Evolutionary conservation across 2,329 filamentous ascomycete species (phyloP).

Genomic region (Davidsoniella eucalypti): DNA sequence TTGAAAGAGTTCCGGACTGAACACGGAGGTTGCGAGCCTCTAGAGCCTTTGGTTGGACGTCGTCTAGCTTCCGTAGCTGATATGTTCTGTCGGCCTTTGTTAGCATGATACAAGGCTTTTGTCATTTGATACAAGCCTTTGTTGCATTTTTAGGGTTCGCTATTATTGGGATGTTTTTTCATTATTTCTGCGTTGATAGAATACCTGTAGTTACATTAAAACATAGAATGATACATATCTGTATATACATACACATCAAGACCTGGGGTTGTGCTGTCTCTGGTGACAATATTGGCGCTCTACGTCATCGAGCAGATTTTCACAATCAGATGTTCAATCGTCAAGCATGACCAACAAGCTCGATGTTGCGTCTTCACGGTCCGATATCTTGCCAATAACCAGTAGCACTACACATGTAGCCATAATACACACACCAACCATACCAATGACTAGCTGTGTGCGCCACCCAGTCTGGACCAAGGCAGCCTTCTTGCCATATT

Average conservation of each 20-base stretch:
- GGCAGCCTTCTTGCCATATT: slow-evolving; percentile 62
- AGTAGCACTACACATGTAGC: slow-evolving; percentile 49
- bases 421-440: slow-evolving; percentile 46
- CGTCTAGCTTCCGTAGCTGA: slow-evolving; percentile 32
- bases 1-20: slow-evolving; percentile 40
- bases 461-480: slow-evolving; percentile 90
- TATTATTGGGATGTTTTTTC: too few relatives aligned
- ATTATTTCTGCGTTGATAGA: too few relatives aligned
- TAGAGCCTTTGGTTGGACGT: slow-evolving; percentile 16
- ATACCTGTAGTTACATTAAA: too few relatives aligned
- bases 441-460: slow-evolving; percentile 56
- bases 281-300: too few relatives aligned
- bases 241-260: too few relatives aligned
- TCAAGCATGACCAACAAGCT: slow-evolving; percentile 9
- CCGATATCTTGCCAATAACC: slow-evolving; percentile 26
- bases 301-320: too few relatives aligned
- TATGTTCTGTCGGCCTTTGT: slow-evolving; percentile 41
- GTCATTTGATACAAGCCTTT: too few relatives aligned
- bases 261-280: too few relatives aligned
- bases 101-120: too few relatives aligned
- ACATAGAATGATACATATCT: too few relatives aligned
- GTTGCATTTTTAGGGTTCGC: too few relatives aligned
- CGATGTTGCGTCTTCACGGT: neutral
- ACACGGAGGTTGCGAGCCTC: slow-evolving; percentile 48
- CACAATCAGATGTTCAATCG: neutral